Conservation (phyloP, 768 basidiomycete genomes). For the Hebeloma cylindrosporum region DNA sequence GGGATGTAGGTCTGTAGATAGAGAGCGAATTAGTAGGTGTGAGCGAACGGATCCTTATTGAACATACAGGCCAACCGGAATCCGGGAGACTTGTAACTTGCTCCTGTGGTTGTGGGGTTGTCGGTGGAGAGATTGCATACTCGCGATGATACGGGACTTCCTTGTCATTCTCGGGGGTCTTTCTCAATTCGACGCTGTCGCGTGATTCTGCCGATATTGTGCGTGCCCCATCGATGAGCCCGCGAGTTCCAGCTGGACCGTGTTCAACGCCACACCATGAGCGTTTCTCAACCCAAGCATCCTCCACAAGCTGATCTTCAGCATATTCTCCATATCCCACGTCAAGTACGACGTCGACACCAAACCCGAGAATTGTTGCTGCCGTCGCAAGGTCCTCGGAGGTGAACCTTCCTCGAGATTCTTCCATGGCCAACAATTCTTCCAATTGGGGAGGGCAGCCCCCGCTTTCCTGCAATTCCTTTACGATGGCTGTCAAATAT, state of each 20-base stretch:
- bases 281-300: slow-evolving; percentile 65
- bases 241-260: slow-evolving; percentile 47
- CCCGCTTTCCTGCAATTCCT: slow-evolving; percentile 47
- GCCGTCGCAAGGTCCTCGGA: slow-evolving; percentile 52
- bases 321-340: slow-evolving; percentile 75
- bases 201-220: slow-evolving; percentile 65
- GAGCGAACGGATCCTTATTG: too few relatives aligned
- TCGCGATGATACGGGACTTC: too few relatives aligned
- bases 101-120: too few relatives aligned
- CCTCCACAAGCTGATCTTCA: slow-evolving; percentile 65
- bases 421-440: slow-evolving; percentile 59
- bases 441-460: slow-evolving; percentile 50
- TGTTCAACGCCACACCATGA: slow-evolving; percentile 54
- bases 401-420: slow-evolving; percentile 63
- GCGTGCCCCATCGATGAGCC: slow-evolving; percentile 66
- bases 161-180: slow-evolving; percentile 54
- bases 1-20: too few relatives aligned
- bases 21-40: too few relatives aligned
- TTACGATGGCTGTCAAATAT: slow-evolving; percentile 51
- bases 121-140: too few relatives aligned
- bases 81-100: too few relatives aligned
- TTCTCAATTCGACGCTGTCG: slow-evolving; percentile 48
- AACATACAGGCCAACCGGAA: too few relatives aligned
- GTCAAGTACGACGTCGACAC: slow-evolving; percentile 51
- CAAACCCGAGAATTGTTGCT: slow-evolving; percentile 61